Base-by-base conservation (phyloP, 306 rosid species). In the Oxytropis ochrocephala region DNA sequence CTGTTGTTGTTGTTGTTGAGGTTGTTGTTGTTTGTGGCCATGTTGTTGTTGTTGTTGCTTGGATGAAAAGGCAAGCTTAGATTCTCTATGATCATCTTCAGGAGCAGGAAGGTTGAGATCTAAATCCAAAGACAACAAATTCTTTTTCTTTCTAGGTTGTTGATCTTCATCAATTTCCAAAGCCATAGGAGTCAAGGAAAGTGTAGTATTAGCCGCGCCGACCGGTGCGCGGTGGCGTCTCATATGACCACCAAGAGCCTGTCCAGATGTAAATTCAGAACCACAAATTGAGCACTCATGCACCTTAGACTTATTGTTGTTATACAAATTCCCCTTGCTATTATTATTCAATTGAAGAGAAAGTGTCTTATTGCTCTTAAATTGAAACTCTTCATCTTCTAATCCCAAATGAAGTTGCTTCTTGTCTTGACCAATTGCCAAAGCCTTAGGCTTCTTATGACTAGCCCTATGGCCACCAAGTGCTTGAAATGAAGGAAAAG, bases 21-120 rank as follows among this genome's bases (percentile, higher is more conserved):
- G 73, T 0, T 72, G 80, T 3, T 70, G 77, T 1, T 82, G 85
- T 2, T 65, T 43, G 0, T 76, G 84, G 0, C 16, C 33, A 2
- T 69, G 80, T 65, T 51, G 81, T 5, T 82, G 70, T 11, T 78
- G 84, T 5, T 75, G 88, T 8, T 89, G 91, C 81, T 87, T 86
- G 78, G 85, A 64, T 53, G 75, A 79, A 50, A 89, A 89, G 47
- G 78, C 64, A 69, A 85, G 80, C 72, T 89, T 85, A 8, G 88
- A 72, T 78, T 90, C 96, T 19, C 65, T 81, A 11, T 67, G 89
- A 83, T 89, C 91, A 72, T 88, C 90, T 79, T 93, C 96, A 3
- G 98, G 92, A n/a, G 98, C 94, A 13, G 98, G 98, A 72, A 90
- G 97, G 54, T 93, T 93, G 58, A 93, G 98, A 86, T 93, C 94